These are phyloP conservation scores for Fusarium devonianum DNA, from an alignment of 2,329 filamentous ascomycete genomes.

Conservation along the genomic window DNA sequence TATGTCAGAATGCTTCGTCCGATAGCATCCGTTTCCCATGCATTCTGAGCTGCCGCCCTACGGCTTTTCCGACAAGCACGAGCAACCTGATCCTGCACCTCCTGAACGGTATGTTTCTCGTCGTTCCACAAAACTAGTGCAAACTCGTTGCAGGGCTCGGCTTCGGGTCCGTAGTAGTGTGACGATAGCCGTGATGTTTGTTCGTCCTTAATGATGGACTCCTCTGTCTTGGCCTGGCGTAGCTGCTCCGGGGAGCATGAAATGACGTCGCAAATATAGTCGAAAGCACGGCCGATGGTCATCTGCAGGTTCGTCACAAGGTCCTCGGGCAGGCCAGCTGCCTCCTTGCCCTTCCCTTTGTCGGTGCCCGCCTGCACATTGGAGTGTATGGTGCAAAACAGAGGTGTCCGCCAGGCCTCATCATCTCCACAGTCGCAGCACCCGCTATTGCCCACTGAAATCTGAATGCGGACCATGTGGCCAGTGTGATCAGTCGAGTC, in stretches of 20 bases:
- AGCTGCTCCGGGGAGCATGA: slow-evolving; percentile 97
- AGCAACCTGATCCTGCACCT: slow-evolving; percentile 89
- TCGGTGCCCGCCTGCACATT: slow-evolving; percentile 56
- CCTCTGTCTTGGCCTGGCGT: slow-evolving; percentile 81
- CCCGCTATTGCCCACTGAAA: slow-evolving; percentile 89
- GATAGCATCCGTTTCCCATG: slow-evolving; percentile 87
- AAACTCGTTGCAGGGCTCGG: slow-evolving; percentile 65
- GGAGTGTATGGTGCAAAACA: slow-evolving; percentile 94
- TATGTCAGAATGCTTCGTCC: slow-evolving; percentile 87
- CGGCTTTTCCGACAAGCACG: slow-evolving; percentile 81
- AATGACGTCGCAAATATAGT: slow-evolving; percentile 97
- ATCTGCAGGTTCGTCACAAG: slow-evolving; percentile 79
- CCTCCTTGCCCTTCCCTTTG: slow-evolving; percentile 69
- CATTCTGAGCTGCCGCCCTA: slow-evolving; percentile 74
- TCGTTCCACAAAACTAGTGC: slow-evolving; percentile 95
- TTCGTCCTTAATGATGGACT: slow-evolving; percentile 84
- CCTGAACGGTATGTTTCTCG: slow-evolving; percentile 94
- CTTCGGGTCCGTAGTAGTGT: slow-evolving; percentile 70
- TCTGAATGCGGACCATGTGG: slow-evolving; percentile 87
- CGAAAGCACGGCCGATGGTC: slow-evolving; percentile 84
- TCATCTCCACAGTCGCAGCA: slow-evolving; percentile 98
- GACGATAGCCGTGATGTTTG: slow-evolving; percentile 76
- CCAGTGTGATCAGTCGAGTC: slow-evolving; percentile 93
- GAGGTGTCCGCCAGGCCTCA: slow-evolving; percentile 88
- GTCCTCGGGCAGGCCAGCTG: slow-evolving; percentile 72